Evolutionary conservation across 2,329 filamentous ascomycete species (phyloP), one percentile per base, ranked within the genome.

Genomic region (Colletotrichum orbiculare): DNA sequence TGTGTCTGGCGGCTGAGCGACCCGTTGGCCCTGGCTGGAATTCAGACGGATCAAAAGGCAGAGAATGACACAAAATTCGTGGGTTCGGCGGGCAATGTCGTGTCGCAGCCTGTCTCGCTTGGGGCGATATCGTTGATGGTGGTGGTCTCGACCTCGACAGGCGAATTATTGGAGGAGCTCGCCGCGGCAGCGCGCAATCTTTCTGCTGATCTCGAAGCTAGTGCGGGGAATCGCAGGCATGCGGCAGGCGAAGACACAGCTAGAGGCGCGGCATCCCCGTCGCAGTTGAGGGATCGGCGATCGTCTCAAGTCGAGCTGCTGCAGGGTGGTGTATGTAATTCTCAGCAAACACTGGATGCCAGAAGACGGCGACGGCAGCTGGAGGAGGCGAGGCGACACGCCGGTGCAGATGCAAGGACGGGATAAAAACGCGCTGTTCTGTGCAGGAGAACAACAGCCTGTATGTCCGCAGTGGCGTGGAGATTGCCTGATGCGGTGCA

Each of bases 221-320:
- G 57, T 60, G 62, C 62, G 62, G 62, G 62, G 62, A 55, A 50
- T 59, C 61, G 62, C 57, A 64, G 50, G 57, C 49, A 61, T 55
- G 62, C 57, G 35, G 56, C 45, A 49, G 50, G 49, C 49, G 61
- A 50, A 46, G 62, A 61, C 39, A 38, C 38, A 43, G 39, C 50
- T 41, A 33, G 55, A 46, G 46, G 37, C 45, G 47, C 62, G 62
- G 57, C 62, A 64, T 61, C 50, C 57, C 50, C 46, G 62, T 60
- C 41, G 15, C 8, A 15, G 50, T 61, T 49, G 43, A 42, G 50
- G 57, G 57, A 64, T 64, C 57, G 62, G 62, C 62, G 62, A 64
- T 61, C 57, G 62, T 64, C 62, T 64, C 50, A 55, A 64, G 45
- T 49, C 45, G 43, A 39, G 54, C 35, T 12, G 54, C 54, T 57